Conservation (phyloP, 257 asterid species). For the Fraxinus quadrangulata region DNA sequence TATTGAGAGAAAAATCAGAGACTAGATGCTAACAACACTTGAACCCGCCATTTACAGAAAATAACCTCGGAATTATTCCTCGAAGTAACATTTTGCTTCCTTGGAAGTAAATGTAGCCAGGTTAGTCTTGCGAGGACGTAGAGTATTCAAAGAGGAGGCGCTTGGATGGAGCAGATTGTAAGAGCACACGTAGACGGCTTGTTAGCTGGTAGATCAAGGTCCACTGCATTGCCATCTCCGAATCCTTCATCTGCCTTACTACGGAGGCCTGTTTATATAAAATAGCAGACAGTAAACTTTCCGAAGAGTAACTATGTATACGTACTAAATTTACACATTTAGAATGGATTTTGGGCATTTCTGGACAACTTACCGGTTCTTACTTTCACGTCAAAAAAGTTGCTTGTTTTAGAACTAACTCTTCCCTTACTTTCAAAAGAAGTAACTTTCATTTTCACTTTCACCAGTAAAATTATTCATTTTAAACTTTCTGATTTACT, state of each 20-base stretch:
- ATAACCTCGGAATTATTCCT: neutral
- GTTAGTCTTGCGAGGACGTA: slow-evolving; percentile 85
- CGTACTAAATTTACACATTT: neutral
- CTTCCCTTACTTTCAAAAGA: neutral
- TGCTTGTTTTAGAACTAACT: neutral
- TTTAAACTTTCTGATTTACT: neutral
- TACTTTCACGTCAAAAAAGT: neutral
- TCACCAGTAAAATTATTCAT: neutral
- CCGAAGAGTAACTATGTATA: neutral
- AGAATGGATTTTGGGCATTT: slow-evolving; percentile 1
- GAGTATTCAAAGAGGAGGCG: slow-evolving; percentile 94
- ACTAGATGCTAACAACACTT: neutral
- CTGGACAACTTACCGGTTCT: neutral
- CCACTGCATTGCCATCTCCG: slow-evolving; percentile 99
- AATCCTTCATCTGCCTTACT: slow-evolving; percentile 98
- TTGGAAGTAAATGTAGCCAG: neutral
- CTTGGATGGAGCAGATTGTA: slow-evolving; percentile 92
- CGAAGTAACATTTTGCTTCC: neutral
- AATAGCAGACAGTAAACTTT: neutral
- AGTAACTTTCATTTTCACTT: neutral
- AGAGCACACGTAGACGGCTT: slow-evolving; percentile 85
- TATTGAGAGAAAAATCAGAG: neutral
- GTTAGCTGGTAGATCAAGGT: slow-evolving; percentile 95
- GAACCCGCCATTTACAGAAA: neutral
- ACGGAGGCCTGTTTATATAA: slow-evolving; percentile 75